A percentile compares a stretch with the other conserved stretches of the same genome.
Evolutionary conservation across 192 early-diverging fungal genomes (phyloP).

Genomic region (Coemansia sp.): DNA sequence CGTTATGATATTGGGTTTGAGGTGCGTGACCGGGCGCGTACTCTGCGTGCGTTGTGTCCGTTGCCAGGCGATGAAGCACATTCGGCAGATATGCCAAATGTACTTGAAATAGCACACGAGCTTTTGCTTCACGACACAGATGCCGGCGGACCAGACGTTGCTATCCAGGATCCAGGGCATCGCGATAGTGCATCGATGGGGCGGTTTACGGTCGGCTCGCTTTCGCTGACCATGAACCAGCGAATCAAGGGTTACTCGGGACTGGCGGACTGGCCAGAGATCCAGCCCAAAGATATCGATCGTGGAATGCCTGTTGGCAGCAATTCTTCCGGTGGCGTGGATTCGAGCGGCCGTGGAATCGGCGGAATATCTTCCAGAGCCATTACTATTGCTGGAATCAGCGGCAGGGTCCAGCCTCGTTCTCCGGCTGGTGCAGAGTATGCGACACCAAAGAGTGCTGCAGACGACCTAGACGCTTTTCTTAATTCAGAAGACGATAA

Average conservation of each 20-base stretch:
- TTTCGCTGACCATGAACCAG: slow-evolving; percentile 64
- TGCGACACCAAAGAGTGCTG: slow-evolving; percentile 37
- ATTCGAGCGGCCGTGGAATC: neutral
- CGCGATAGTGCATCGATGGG: neutral
- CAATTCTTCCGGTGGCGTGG: neutral
- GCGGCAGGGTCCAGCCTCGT: slow-evolving; percentile 27
- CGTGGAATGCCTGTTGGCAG: slow-evolving; percentile 13
- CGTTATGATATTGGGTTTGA: slow-evolving; percentile 88
- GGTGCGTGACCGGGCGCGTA: slow-evolving; percentile 85
- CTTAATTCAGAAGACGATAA: slow-evolving; percentile 35
- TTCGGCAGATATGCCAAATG: slow-evolving; percentile 17
- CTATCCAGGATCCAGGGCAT: neutral
- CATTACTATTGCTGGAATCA: slow-evolving; percentile 47
- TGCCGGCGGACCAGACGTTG: neutral
- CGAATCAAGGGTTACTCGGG: slow-evolving; percentile 68
- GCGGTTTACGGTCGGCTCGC: slow-evolving; percentile 60
- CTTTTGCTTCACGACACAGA: slow-evolving; percentile 10
- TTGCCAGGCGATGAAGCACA: slow-evolving; percentile 35
- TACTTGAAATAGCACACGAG: slow-evolving; percentile 16
- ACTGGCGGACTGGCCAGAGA: slow-evolving; percentile 77
- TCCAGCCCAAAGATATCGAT: slow-evolving; percentile 13
- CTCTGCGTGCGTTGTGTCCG: slow-evolving; percentile 48
- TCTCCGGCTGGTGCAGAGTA: slow-evolving; percentile 20
- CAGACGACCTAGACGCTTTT: slow-evolving; percentile 51
- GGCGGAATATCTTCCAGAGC: slow-evolving; percentile 8